phyloP scores from a whole-genome alignment of 371 early-diverging fungal species.

The Mortierella sp. region DNA sequence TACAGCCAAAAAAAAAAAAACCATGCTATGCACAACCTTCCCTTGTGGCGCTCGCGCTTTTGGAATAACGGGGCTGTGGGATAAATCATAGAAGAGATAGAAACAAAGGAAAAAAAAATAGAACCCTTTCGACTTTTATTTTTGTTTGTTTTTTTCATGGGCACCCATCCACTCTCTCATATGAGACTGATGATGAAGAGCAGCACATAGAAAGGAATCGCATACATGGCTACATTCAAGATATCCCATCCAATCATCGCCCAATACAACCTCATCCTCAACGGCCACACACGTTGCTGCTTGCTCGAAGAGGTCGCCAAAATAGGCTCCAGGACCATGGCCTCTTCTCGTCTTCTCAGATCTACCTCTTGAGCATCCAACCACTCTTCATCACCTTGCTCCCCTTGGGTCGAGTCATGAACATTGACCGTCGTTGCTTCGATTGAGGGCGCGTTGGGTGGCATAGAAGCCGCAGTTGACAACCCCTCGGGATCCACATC shows the following conservation, averaged over 20 bases:
- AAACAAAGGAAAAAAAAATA: no score
- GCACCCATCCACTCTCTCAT: background rate
- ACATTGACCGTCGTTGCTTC: conserved; percentile 1
- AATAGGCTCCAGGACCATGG: no score
- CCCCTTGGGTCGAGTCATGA: background rate
- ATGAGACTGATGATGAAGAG: background rate
- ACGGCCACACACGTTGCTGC: conserved; percentile 7
- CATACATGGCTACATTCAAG: conserved; percentile 4
- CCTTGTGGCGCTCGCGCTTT: no score
- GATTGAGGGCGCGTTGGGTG: background rate
- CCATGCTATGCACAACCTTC: no score
- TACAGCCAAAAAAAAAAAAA: no score
- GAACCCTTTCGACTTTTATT: no score
- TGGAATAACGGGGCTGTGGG: no score
- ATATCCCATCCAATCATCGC: conserved; percentile 32
- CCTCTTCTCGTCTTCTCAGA: background rate
- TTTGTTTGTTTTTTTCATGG: no score
- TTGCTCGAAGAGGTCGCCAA: no score
- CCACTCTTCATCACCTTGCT: background rate
- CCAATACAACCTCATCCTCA: conserved; percentile 21
- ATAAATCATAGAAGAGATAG: no score
- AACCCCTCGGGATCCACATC: conserved; percentile 6
- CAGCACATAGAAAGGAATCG: background rate
- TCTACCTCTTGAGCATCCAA: background rate
- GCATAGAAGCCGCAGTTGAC: conserved; percentile 10